Percentiles rank a stretch among this genome's conserved stretches.
These are phyloP conservation scores for Phlebiopsis flavidoalba DNA, from an alignment of 768 basidiomycete genomes.

Conservation along the genomic window DNA sequence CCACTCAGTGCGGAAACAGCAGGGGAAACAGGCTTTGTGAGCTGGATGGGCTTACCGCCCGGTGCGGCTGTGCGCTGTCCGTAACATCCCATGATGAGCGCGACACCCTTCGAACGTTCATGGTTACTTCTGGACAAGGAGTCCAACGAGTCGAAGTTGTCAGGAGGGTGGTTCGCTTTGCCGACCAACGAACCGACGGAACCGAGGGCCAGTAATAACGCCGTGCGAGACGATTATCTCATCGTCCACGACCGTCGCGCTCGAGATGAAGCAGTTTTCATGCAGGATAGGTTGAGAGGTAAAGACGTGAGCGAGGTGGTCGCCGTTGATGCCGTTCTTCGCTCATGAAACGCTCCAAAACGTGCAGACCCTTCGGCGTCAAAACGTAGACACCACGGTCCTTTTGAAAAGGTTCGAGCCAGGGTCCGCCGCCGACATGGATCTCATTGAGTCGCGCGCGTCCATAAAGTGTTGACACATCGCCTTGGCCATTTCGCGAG, in stretches of 20 bases:
- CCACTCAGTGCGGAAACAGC: slow-evolving; percentile 91
- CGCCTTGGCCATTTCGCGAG: slow-evolving; percentile 98
- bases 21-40: slow-evolving; percentile 74
- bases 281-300: slow-evolving; percentile 90
- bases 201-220: slow-evolving; percentile 89
- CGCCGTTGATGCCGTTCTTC: slow-evolving; percentile 98
- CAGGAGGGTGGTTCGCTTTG: slow-evolving; percentile 72
- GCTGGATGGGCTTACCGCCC: slow-evolving; percentile 39
- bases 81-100: slow-evolving; percentile 64
- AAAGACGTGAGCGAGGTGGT: slow-evolving; percentile 88
- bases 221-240: slow-evolving; percentile 95
- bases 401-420: slow-evolving; percentile 88
- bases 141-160: slow-evolving; percentile 44
- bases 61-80: slow-evolving; percentile 62
- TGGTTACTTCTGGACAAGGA: slow-evolving; percentile 70
- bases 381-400: slow-evolving; percentile 94
- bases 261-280: slow-evolving; percentile 98
- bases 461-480: slow-evolving; percentile 99
- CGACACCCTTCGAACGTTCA: slow-evolving; percentile 72
- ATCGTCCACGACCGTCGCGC: slow-evolving; percentile 84
- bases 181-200: slow-evolving; percentile 91
- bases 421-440: slow-evolving; percentile 94
- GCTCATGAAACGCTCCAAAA: slow-evolving; percentile 98
- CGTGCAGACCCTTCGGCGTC: slow-evolving; percentile 97
- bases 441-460: slow-evolving; percentile 61